These are phyloP conservation scores for Thalassiosira pacifica DNA, from an alignment of 352 stramenopile genomes.

Conservation along the genomic window DNA sequence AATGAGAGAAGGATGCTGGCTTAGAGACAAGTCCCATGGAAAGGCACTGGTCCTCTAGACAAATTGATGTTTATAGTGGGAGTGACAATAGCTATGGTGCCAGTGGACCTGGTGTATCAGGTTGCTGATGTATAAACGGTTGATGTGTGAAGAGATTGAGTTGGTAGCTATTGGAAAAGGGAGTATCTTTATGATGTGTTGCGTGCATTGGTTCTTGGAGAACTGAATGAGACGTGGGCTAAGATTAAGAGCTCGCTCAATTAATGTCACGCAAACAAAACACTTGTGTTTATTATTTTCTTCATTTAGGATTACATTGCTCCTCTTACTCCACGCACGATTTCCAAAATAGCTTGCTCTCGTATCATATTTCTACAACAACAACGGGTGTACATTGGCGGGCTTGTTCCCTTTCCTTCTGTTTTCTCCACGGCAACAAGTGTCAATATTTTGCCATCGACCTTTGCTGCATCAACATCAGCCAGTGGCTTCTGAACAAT, in stretches of 20 bases:
- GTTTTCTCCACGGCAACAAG: slow-evolving; percentile 25
- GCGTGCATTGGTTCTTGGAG: slow-evolving; percentile 1
- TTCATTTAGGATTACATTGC: no score
- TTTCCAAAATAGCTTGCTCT: no score
- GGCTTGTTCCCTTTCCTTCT: no score
- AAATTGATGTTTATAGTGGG: no score
- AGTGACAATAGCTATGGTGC: no score
- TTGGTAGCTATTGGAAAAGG: neutral
- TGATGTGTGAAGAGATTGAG: neutral
- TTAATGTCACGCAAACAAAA: slow-evolving; percentile 1
- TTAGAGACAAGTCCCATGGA: slow-evolving; percentile 22
- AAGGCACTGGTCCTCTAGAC: no score
- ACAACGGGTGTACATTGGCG: no score
- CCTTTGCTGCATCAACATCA: slow-evolving; percentile 28
- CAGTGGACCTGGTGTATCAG: no score
- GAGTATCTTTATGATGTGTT: neutral
- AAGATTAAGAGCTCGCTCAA: slow-evolving; percentile 19
- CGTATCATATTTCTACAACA: no score
- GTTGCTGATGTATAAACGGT: neutral
- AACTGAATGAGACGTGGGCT: slow-evolving; percentile 1
- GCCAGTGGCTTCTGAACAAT: slow-evolving; percentile 15
- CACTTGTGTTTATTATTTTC: no score
- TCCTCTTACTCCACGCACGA: no score
- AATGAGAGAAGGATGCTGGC: slow-evolving; percentile 57
- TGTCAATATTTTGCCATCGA: slow-evolving; percentile 28